Evolutionary conservation across 768 basidiomycete species (phyloP).

Genomic region (Agaricus blazei): DNA sequence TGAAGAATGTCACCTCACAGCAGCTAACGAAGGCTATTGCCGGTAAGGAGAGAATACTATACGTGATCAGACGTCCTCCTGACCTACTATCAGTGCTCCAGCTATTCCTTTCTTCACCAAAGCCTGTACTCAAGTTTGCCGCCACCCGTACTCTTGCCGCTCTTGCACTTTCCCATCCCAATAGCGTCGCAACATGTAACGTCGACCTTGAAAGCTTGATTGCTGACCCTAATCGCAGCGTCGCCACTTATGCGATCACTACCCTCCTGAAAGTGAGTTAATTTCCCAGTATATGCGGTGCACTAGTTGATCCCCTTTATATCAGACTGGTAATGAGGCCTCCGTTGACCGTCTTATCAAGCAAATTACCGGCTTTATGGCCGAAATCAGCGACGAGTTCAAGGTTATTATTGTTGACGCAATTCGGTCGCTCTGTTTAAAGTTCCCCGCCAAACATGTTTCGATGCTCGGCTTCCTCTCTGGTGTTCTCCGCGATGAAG

Average conservation of each 20-base stretch:
- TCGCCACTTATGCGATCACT: conserved; percentile 98
- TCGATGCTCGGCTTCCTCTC: conserved; percentile 98
- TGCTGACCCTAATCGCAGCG: conserved; percentile 90
- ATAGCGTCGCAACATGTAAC: conserved; percentile 87
- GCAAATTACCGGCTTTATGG: conserved; percentile 98
- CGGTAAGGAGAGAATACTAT: conserved; percentile 45
- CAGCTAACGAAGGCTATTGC: conserved; percentile 88
- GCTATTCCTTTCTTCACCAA: conserved; percentile 93
- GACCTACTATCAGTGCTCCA: conserved; percentile 63
- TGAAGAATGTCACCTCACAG: conserved; percentile 72
- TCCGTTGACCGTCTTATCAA: conserved; percentile 99
- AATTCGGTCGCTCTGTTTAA: conserved; percentile 95
- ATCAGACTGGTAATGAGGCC: conserved; percentile 94
- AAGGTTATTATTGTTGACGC: conserved; percentile 99
- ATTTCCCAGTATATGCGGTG: neutral
- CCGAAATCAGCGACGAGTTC: conserved; percentile 99
- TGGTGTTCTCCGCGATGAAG: conserved; percentile 95
- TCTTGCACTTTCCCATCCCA: conserved; percentile 82
- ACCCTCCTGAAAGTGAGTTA: conserved; percentile 83
- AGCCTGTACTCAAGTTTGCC: conserved; percentile 93
- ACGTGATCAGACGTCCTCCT: conserved; percentile 1
- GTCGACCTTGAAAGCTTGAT: conserved; percentile 96
- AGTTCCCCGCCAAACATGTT: conserved; percentile 95
- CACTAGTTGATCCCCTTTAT: neutral
- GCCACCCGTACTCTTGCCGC: conserved; percentile 92